A percentile compares a stretch with the other conserved stretches of the same genome.
These are phyloP conservation scores for Globisporangium cederbergense DNA, from an alignment of 352 stramenopile species.

Conservation along the genomic window DNA sequence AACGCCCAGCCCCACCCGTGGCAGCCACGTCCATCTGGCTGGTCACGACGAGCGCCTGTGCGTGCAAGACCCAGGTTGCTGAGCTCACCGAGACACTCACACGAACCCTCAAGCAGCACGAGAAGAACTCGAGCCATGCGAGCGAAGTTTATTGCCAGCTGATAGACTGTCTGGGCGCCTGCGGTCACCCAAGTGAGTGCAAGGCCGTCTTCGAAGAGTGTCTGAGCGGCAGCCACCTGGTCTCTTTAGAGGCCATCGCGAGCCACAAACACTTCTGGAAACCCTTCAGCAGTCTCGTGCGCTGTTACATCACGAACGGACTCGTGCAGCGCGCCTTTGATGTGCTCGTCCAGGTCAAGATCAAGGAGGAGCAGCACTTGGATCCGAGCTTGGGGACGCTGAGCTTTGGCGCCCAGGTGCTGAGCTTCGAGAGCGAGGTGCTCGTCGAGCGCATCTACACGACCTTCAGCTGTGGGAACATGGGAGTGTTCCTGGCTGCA, in stretches of 20 bases:
- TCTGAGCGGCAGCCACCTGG: slow-evolving; percentile 24
- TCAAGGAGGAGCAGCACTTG: slow-evolving; percentile 40
- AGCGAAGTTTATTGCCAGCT: slow-evolving; percentile 33
- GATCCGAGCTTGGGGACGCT: slow-evolving; percentile 28
- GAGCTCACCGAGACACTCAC: slow-evolving; percentile 26
- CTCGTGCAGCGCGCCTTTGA: slow-evolving; percentile 47
- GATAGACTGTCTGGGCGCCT: slow-evolving; percentile 33
- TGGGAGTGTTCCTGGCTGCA: slow-evolving; percentile 34
- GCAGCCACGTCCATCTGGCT: slow-evolving; percentile 36
- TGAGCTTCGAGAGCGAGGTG: slow-evolving; percentile 26
- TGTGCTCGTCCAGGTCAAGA: slow-evolving; percentile 35
- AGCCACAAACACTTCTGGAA: slow-evolving; percentile 32
- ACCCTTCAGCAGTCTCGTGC: slow-evolving; percentile 37
- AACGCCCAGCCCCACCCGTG: slow-evolving; percentile 10
- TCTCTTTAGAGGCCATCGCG: slow-evolving; percentile 30
- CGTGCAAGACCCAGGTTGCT: slow-evolving; percentile 22
- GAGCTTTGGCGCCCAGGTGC: slow-evolving; percentile 32
- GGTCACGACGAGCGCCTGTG: slow-evolving; percentile 28
- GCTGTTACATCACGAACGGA: slow-evolving; percentile 36
- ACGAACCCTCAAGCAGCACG: slow-evolving; percentile 15
- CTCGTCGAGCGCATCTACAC: slow-evolving; percentile 43
- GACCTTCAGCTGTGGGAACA: slow-evolving; percentile 43
- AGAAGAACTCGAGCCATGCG: slow-evolving; percentile 22
- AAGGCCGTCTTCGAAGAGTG: slow-evolving; percentile 53
- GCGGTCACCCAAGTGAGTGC: slow-evolving; percentile 36